Conservation (phyloP, 352 stramenopile genomes). For the Globisporangium viniferum region DNA sequence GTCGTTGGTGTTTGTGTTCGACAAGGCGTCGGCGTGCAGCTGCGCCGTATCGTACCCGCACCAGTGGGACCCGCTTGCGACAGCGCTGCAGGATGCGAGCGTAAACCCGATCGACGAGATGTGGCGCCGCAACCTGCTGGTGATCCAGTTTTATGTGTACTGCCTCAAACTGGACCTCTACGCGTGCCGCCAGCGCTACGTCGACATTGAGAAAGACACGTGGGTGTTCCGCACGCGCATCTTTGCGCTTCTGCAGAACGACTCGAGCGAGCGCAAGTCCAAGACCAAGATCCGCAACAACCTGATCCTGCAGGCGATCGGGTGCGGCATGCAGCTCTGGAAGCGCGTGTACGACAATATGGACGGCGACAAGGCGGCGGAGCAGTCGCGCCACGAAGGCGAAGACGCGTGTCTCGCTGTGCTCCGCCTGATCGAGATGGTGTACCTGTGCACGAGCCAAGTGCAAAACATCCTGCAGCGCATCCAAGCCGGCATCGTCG, state of each 20-base stretch:
- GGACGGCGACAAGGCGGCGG: conserved; percentile 17
- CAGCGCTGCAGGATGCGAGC: conserved; percentile 56
- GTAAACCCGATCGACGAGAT: conserved; percentile 41
- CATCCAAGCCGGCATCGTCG: conserved; percentile 53
- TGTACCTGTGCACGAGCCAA: conserved; percentile 73
- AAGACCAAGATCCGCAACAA: conserved; percentile 60
- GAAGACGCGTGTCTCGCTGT: conserved; percentile 60
- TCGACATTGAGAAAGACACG: conserved; percentile 32
- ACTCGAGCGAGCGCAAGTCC: conserved; percentile 32
- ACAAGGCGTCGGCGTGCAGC: conserved; percentile 65
- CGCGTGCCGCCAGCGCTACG: conserved; percentile 50
- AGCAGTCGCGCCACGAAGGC: conserved; percentile 41
- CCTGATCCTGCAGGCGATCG: conserved; percentile 62
- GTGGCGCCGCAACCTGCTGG: conserved; percentile 67
- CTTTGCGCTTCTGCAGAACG: conserved; percentile 53
- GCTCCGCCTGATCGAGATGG: conserved; percentile 76
- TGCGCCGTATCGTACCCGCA: conserved; percentile 62
- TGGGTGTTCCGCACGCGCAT: conserved; percentile 68
- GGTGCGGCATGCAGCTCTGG: conserved; percentile 55
- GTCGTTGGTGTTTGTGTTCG: conserved; percentile 79
- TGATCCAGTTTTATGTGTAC: conserved; percentile 81
- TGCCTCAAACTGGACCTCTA: conserved; percentile 73
- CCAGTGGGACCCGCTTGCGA: conserved; percentile 62
- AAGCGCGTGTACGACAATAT: conserved; percentile 54
- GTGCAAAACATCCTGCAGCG: conserved; percentile 70